A percentile compares a stretch with the other conserved stretches of the same genome.
These are phyloP conservation scores for Tetracladium maxilliforme DNA, from an alignment of 2,329 filamentous ascomycete species.

Conservation along the genomic window DNA sequence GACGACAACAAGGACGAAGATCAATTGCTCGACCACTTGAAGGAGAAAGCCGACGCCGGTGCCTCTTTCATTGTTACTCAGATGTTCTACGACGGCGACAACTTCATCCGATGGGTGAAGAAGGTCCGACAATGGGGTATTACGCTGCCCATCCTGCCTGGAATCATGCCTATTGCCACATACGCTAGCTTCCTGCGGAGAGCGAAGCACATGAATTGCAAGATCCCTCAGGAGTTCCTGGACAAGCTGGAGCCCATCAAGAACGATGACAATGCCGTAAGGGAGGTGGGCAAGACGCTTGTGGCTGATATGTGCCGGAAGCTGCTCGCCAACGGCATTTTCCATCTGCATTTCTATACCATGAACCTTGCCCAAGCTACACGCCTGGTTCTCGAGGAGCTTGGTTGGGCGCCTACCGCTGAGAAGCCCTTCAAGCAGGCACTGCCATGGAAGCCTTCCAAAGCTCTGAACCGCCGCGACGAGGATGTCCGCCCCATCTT, in stretches of 20 bases:
- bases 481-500: conserved; percentile 98
- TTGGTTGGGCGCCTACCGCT: conserved; percentile 64
- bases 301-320: conserved; percentile 83
- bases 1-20: conserved; percentile 88
- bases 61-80: conserved; percentile 92
- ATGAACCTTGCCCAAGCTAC: conserved; percentile 97
- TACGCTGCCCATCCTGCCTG: conserved; percentile 66
- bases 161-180: conserved; percentile 89
- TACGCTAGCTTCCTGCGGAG: conserved; percentile 85
- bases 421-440: conserved; percentile 72
- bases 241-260: conserved; percentile 79
- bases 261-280: conserved; percentile 87
- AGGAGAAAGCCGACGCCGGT: conserved; percentile 92
- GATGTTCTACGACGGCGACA: conserved; percentile 98
- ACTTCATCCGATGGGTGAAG: conserved; percentile 81
- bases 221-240: conserved; percentile 69
- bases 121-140: conserved; percentile 80
- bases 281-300: conserved; percentile 75
- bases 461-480: conserved; percentile 72
- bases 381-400: conserved; percentile 82
- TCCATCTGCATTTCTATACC: conserved; percentile 94
- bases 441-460: conserved; percentile 92
- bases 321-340: conserved; percentile 64
- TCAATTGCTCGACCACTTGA: conserved; percentile 74
- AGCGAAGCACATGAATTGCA: conserved; percentile 81